These are phyloP conservation scores for Carnegiea gigantea DNA, from an alignment of 179 eudicot species.

Conservation along the genomic window DNA sequence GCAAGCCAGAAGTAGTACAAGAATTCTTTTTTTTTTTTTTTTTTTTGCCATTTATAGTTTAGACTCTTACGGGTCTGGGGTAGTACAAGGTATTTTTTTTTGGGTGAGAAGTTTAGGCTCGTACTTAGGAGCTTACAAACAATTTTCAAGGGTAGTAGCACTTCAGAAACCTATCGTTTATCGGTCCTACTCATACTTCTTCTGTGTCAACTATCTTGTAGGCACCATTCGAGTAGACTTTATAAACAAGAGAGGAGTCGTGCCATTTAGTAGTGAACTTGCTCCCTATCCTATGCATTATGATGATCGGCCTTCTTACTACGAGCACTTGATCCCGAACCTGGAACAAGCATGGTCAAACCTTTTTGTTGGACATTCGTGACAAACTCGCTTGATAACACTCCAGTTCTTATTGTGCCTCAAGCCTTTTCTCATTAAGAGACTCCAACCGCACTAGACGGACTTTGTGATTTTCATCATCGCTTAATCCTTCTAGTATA, in stretches of 20 bases:
- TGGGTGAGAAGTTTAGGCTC: conserved; percentile 2
- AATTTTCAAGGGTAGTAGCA: not conserved
- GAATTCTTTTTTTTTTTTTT: not conserved
- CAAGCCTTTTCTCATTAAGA: conserved; percentile 20
- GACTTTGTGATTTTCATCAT: conserved; percentile 19
- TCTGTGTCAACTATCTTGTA: not conserved
- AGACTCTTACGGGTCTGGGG: too few relatives aligned
- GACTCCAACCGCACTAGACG: conserved; percentile 19
- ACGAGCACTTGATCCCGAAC: conserved; percentile 17
- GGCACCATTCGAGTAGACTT: not conserved
- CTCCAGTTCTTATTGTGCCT: conserved; percentile 15
- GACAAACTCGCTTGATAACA: conserved; percentile 19
- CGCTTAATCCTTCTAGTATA: conserved; percentile 22
- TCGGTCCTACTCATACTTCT: not conserved
- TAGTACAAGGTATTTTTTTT: too few relatives aligned
- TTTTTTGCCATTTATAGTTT: not conserved
- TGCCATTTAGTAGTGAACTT: conserved; percentile 25
- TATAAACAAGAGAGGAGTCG: not conserved
- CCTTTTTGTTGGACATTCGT: conserved; percentile 13
- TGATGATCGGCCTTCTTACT: conserved; percentile 23
- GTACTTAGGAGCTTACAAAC: not conserved
- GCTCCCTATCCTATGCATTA: not conserved
- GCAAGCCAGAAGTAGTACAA: too few relatives aligned
- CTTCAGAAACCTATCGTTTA: not conserved
- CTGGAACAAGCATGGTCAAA: not conserved